Percentiles rank a stretch among this genome's conserved stretches.
These are phyloP conservation scores for Adansonia madagascariensis DNA, from an alignment of 441 rosid genomes.

Conservation along the genomic window DNA sequence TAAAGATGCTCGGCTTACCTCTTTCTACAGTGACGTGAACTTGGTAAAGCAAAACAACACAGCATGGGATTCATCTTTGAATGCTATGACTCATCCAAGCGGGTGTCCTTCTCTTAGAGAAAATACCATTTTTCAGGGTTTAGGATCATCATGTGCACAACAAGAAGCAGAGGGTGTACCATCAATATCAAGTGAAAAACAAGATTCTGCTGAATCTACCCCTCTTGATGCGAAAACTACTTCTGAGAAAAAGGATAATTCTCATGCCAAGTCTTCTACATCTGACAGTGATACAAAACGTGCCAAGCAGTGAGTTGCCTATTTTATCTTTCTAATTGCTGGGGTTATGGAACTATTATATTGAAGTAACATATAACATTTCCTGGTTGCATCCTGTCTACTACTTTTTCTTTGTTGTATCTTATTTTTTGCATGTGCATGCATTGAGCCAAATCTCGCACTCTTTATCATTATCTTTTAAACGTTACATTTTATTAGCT, in stretches of 20 bases:
- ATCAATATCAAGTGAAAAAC: constrained; percentile 54
- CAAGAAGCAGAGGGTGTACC: constrained; percentile 56
- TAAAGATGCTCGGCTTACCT: constrained; percentile 53
- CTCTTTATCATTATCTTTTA: not conserved
- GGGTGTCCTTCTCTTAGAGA: constrained; percentile 60
- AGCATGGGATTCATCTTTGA: constrained; percentile 61
- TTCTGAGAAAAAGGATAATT: constrained; percentile 59
- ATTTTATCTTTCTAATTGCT: constrained; percentile 17
- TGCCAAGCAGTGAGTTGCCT: constrained; percentile 87
- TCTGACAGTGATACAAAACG: constrained; percentile 88
- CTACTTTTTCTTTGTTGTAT: not conserved
- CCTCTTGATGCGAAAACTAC: constrained; percentile 55
- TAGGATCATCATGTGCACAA: constrained; percentile 51
- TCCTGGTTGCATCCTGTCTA: not conserved
- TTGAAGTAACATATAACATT: not conserved
- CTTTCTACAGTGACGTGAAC: constrained; percentile 56
- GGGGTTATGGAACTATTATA: not conserved
- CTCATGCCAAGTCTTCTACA: constrained; percentile 56
- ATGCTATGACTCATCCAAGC: constrained; percentile 45
- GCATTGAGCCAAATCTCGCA: not conserved
- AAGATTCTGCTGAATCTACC: constrained; percentile 58
- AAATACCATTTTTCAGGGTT: constrained; percentile 48
- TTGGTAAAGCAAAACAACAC: constrained; percentile 56
- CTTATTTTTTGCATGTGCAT: not conserved
- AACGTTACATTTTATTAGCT: not conserved